phyloP scores from a whole-genome alignment of 805 yeast genomes.

The Wickerhamiella musiphila region DNA sequence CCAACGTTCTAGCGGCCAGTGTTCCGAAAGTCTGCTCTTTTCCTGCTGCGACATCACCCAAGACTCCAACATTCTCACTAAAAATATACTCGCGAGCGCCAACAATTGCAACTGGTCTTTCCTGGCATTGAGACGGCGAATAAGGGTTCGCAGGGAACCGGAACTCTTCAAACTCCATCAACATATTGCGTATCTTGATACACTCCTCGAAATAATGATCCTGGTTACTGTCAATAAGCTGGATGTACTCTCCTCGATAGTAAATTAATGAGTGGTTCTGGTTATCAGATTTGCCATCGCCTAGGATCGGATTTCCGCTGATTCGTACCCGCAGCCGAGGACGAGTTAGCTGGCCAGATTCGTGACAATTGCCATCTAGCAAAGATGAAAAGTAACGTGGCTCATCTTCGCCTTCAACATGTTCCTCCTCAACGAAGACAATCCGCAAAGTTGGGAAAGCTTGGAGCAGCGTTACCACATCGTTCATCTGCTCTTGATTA shows the following conservation, averaged over 20 bases:
- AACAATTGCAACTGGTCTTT: slow-evolving; percentile 62
- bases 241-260: slow-evolving; percentile 66
- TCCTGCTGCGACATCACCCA: slow-evolving; percentile 79
- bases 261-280: slow-evolving; percentile 63
- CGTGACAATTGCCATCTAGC: slow-evolving; percentile 56
- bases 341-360: slow-evolving; percentile 33
- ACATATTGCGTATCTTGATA: slow-evolving; percentile 53
- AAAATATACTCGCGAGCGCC: slow-evolving; percentile 75
- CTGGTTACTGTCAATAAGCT: slow-evolving; percentile 69
- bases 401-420: slow-evolving; percentile 9
- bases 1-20: slow-evolving; percentile 63
- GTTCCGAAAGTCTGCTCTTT: slow-evolving; percentile 83
- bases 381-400: slow-evolving; percentile 34
- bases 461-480: slow-evolving; percentile 59
- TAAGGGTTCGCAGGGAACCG: slow-evolving; percentile 10
- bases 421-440: slow-evolving; percentile 9
- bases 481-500: slow-evolving; percentile 52
- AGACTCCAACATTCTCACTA: slow-evolving; percentile 64
- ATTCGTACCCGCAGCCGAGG: slow-evolving; percentile 49
- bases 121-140: slow-evolving; percentile 16
- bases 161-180: slow-evolving; percentile 59
- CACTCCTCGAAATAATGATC: slow-evolving; percentile 73
- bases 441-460: slow-evolving; percentile 67
- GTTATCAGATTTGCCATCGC: slow-evolving; percentile 75
- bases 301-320: slow-evolving; percentile 68